Percentiles rank a stretch among this genome's conserved stretches.
Conservation (phyloP, 768 basidiomycete species). For the Phanerochaete sordida region DNA sequence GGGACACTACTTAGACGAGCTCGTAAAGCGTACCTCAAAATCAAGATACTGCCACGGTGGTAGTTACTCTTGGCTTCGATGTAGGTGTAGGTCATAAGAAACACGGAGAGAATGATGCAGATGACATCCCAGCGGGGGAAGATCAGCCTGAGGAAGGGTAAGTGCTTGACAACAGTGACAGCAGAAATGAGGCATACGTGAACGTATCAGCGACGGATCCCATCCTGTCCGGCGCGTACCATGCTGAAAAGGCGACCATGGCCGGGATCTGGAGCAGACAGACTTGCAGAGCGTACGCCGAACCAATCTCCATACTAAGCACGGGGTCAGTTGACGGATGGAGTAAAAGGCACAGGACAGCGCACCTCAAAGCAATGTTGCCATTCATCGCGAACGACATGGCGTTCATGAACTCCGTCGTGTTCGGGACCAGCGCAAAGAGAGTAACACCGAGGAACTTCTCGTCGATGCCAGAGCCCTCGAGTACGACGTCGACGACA, state of each 20-base stretch:
- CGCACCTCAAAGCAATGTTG: slow-evolving; percentile 92
- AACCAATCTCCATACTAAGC: slow-evolving; percentile 96
- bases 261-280: slow-evolving; percentile 97
- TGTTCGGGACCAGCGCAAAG: slow-evolving; percentile 97
- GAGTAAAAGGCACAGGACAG: not conserved
- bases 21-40: slow-evolving; percentile 66
- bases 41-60: slow-evolving; percentile 92
- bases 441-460: slow-evolving; percentile 96
- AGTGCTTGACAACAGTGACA: not conserved
- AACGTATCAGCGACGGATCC: slow-evolving; percentile 88
- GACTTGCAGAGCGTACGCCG: slow-evolving; percentile 97
- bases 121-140: slow-evolving; percentile 99
- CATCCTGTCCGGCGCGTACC: slow-evolving; percentile 85
- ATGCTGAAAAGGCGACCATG: slow-evolving; percentile 98
- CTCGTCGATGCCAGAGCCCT: slow-evolving; percentile 91
- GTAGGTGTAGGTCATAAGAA: slow-evolving; percentile 97
- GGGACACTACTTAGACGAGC: not conserved
- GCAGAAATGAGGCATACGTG: slow-evolving; percentile 58
- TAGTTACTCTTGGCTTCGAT: slow-evolving; percentile 99
- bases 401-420: slow-evolving; percentile 99
- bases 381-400: slow-evolving; percentile 96
- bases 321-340: not conserved
- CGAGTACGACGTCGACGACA: slow-evolving; percentile 90
- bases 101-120: slow-evolving; percentile 91
- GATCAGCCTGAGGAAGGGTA: slow-evolving; percentile 60